Conservation (phyloP, 192 early-diverging fungal species). For the Coemansia sp. region DNA sequence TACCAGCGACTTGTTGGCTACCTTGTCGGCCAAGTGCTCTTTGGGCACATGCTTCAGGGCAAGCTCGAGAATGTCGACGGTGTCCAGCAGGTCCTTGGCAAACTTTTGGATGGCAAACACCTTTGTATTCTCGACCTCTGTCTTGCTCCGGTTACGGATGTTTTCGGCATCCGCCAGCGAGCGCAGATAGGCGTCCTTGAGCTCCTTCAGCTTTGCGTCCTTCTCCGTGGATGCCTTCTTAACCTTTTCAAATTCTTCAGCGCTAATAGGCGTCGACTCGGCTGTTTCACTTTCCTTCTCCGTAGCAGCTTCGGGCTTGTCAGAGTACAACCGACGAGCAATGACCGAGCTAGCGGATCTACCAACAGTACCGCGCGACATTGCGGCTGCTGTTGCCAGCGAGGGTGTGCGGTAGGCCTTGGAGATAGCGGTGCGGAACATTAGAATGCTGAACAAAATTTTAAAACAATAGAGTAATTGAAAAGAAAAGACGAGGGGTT, state of each 20-base stretch:
- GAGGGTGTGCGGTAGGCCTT: slow-evolving; percentile 22
- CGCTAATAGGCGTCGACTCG: neutral
- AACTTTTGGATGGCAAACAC: slow-evolving; percentile 97
- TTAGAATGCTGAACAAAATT: slow-evolving; percentile 8
- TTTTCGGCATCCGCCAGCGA: slow-evolving; percentile 97
- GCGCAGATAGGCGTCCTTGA: slow-evolving; percentile 84
- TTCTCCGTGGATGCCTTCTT: slow-evolving; percentile 38
- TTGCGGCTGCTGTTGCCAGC: slow-evolving; percentile 10
- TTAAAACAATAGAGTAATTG: neutral
- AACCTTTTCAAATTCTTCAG: slow-evolving; percentile 35
- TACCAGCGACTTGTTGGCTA: slow-evolving; percentile 62
- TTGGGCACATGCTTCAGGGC: slow-evolving; percentile 88
- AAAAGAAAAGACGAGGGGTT: neutral
- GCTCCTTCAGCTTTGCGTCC: slow-evolving; percentile 55
- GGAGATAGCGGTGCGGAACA: slow-evolving; percentile 41
- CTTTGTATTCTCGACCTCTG: slow-evolving; percentile 78
- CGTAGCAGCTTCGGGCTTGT: slow-evolving; percentile 16
- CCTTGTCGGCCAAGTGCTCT: slow-evolving; percentile 56
- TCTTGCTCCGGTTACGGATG: slow-evolving; percentile 82
- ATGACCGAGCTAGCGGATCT: slow-evolving; percentile 3
- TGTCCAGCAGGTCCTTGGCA: slow-evolving; percentile 93
- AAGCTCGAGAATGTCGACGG: slow-evolving; percentile 86
- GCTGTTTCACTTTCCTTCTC: slow-evolving; percentile 2
- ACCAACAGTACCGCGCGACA: neutral
- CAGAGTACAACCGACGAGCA: slow-evolving; percentile 39